A percentile compares a stretch with the other conserved stretches of the same genome.
Conservation (phyloP, 2,329 filamentous ascomycete genomes). For the Xylaria sp. region DNA sequence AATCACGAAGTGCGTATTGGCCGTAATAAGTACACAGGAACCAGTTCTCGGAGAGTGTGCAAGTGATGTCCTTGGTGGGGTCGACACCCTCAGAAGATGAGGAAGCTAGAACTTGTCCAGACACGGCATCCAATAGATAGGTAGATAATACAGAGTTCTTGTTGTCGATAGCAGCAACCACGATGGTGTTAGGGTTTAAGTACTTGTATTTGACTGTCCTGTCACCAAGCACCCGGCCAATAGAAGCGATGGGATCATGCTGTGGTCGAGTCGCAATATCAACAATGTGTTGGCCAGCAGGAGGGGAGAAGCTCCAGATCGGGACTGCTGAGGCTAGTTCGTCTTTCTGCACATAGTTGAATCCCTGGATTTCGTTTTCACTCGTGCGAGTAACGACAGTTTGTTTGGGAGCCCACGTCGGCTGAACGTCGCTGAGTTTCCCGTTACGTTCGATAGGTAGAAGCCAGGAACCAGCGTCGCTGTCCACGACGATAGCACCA, state of each 20-base stretch:
- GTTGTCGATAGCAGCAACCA: slow-evolving; percentile 77
- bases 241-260: slow-evolving; percentile 91
- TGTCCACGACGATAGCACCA: slow-evolving; percentile 65
- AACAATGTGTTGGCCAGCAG: slow-evolving; percentile 73
- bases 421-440: slow-evolving; percentile 59
- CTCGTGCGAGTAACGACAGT: slow-evolving; percentile 64
- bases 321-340: slow-evolving; percentile 58
- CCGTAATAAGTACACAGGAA: slow-evolving; percentile 85
- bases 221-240: slow-evolving; percentile 92
- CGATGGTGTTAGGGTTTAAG: slow-evolving; percentile 84
- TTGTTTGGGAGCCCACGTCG: slow-evolving; percentile 61
- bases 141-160: slow-evolving; percentile 70
- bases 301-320: slow-evolving; percentile 79
- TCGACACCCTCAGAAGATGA: slow-evolving; percentile 80
- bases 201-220: slow-evolving; percentile 98
- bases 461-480: slow-evolving; percentile 63
- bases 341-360: slow-evolving; percentile 61
- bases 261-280: slow-evolving; percentile 74
- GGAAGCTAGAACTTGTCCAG: slow-evolving; percentile 81
- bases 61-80: slow-evolving; percentile 75
- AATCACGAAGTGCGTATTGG: slow-evolving; percentile 67
- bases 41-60: slow-evolving; percentile 93
- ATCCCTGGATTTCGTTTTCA: slow-evolving; percentile 63
- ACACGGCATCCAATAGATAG: slow-evolving; percentile 86
- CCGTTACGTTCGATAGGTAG: slow-evolving; percentile 65